Percentiles rank a stretch among this genome's conserved stretches.
Conservation (phyloP, 2,329 filamentous ascomycete genomes). For the Fusarium sarcochroum region DNA sequence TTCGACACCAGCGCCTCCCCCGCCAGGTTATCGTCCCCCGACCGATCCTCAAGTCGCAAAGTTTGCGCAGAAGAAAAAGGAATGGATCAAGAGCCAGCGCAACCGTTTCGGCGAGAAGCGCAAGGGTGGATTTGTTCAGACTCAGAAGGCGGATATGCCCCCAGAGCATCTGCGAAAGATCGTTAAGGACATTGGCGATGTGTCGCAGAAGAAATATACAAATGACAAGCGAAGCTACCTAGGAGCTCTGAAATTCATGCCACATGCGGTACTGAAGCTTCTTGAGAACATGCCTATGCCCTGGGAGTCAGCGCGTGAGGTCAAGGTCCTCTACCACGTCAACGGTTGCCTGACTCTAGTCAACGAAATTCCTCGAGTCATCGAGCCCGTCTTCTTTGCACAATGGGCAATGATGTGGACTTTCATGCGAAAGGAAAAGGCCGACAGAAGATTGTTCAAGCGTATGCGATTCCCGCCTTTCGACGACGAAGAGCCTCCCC, state of each 20-base stretch:
- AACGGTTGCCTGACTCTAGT: conserved; percentile 97
- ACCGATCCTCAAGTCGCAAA: conserved; percentile 90
- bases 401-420: conserved; percentile 99
- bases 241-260: conserved; percentile 98
- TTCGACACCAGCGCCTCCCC: conserved; percentile 76
- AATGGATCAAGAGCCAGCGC: conserved; percentile 93
- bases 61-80: conserved; percentile 98
- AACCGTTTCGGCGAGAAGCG: conserved; percentile 97
- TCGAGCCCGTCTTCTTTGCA: conserved; percentile 97
- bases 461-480: conserved; percentile 99
- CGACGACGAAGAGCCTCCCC: conserved; percentile 96
- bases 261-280: conserved; percentile 95
- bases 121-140: conserved; percentile 96
- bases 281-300: conserved; percentile 99
- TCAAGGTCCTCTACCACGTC: conserved; percentile 98
- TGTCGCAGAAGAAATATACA: conserved; percentile 99
- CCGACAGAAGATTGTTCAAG: conserved; percentile 95
- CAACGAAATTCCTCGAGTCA: conserved; percentile 96
- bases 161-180: conserved; percentile 99
- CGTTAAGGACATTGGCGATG: conserved; percentile 97
- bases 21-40: conserved; percentile 86
- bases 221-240: conserved; percentile 98
- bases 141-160: conserved; percentile 98
- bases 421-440: conserved; percentile 97
- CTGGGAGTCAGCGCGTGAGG: conserved; percentile 95